Evolutionary conservation across 805 yeast species (phyloP), one percentile per base, ranked within the genome.

Genomic region (Kluyveromyces nonfermentans): DNA sequence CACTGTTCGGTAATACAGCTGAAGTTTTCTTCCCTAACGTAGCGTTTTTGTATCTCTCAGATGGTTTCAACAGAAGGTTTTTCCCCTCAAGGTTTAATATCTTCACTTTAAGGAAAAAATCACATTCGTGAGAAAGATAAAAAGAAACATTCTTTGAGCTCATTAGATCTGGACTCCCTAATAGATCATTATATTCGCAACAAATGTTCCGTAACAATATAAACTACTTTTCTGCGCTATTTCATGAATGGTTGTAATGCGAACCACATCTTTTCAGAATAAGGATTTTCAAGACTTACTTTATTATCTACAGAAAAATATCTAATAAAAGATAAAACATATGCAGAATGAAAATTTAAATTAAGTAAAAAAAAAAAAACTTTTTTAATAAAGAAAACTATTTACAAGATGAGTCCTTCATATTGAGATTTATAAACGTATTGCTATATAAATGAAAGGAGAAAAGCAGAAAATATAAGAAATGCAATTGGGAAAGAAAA

Each of bases 91-190:
- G 50, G 1, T 70, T 63, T 19, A 65, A 65, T 7, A 80, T 62
- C 46, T 72, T 78, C 6, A 80, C 59, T 21, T 67, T 55, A 43
- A 81, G 65, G 0, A 74, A 77, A 2, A 68, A 48, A 31, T 72
- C 68, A 16, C 80, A 55, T 47, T 79, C 85, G 46, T 73, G 70
- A 0, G 85, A 77, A 4, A 74, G 65, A 52, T 76, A 75, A 56
- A 77, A 80, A 5, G 80, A 72, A 28, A 75, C 69, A 35, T 73
- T 70, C 37, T 64, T 68, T 36, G 50, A 46, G 14, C 53, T 45
- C 57, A 53, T 53, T 19, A 8, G 22, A 25, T 25, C 30, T 25
- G 3, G 3, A 25, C 7, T 15, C 17, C 22, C 12, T 18, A 21
- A 20, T 19, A 12, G 15, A 42, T 35, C 41, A 33, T 31, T 12